These are phyloP conservation scores for Colletotrichum musae DNA, from an alignment of 2,329 filamentous ascomycete species.

Conservation along the genomic window DNA sequence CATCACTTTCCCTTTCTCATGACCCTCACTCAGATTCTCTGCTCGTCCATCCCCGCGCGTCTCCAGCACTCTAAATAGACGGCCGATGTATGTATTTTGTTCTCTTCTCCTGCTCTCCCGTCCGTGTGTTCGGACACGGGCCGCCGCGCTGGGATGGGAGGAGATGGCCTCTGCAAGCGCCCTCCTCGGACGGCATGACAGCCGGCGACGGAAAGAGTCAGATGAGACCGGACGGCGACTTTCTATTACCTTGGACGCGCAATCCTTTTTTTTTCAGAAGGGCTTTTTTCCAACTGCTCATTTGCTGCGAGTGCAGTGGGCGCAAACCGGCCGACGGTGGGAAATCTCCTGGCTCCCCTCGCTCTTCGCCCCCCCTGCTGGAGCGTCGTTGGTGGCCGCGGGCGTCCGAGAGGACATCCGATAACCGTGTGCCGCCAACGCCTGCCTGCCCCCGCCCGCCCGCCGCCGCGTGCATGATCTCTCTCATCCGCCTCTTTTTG, in stretches of 20 bases:
- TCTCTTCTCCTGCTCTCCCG: neutral
- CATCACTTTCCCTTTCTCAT: too few species aligned
- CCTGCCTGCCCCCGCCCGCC: too few species aligned
- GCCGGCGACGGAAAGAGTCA: constrained; percentile 27
- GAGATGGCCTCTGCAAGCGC: neutral
- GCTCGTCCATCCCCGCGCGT: neutral
- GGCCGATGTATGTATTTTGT: constrained; percentile 4
- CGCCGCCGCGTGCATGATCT: neutral
- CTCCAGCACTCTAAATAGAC: constrained; percentile 27
- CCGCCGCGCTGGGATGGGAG: neutral
- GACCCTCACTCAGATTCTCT: neutral
- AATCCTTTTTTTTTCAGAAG: constrained; percentile 10
- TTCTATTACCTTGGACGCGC: constrained; percentile 29
- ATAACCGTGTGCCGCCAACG: too few species aligned
- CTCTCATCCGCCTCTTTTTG: neutral
- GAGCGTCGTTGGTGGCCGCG: too few species aligned
- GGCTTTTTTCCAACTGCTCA: too few species aligned
- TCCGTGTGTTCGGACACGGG: neutral
- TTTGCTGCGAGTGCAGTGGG: too few species aligned
- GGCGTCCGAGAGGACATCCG: too few species aligned
- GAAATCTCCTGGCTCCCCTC: neutral
- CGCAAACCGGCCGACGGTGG: too few species aligned
- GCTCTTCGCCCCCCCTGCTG: neutral
- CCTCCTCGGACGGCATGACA: constrained; percentile 18
- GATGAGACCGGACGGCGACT: constrained; percentile 37